A percentile compares a stretch with the other conserved stretches of the same genome.
Conservation (phyloP, 2,329 filamentous ascomycete species). For the Beauveria pseudobassiana region DNA sequence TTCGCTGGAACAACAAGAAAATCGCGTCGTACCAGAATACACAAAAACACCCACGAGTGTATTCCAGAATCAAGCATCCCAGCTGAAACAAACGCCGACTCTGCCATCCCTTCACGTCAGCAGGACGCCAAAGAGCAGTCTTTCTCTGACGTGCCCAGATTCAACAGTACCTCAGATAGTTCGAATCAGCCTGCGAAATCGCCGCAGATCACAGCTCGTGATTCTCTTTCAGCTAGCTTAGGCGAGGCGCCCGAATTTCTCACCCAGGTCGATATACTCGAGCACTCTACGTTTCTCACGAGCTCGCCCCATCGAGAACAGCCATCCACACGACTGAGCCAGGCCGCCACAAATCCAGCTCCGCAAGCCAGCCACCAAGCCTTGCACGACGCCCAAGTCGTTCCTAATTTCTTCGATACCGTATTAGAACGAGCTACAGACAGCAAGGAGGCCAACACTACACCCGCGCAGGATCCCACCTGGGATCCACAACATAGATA, state of each 20-base stretch:
- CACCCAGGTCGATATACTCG: background rate
- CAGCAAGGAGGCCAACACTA: conserved; percentile 12
- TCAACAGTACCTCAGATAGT: background rate
- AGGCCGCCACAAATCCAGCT: background rate
- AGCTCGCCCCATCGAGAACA: background rate
- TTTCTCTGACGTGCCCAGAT: background rate
- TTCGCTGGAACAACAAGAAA: conserved; percentile 12
- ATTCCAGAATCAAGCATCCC: conserved; percentile 1
- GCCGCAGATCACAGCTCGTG: background rate
- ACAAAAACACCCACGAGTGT: background rate
- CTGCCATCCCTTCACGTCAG: conserved; percentile 1
- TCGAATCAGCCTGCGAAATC: background rate
- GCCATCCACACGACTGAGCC: background rate
- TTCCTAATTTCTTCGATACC: conserved; percentile 14
- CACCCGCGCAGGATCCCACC: background rate
- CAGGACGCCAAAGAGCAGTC: background rate
- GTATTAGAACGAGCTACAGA: conserved; percentile 13
- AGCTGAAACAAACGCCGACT: background rate
- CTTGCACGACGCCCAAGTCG: conserved; percentile 24
- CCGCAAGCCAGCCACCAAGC: background rate
- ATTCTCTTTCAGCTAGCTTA: background rate
- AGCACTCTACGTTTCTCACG: background rate
- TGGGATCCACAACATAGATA: background rate
- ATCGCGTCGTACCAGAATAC: background rate
- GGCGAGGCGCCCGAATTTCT: background rate